Percentiles rank a stretch among this genome's conserved stretches.
Evolutionary conservation across 2,329 filamentous ascomycete genomes (phyloP).

Genomic region (Pseudocercospora fuligena): DNA sequence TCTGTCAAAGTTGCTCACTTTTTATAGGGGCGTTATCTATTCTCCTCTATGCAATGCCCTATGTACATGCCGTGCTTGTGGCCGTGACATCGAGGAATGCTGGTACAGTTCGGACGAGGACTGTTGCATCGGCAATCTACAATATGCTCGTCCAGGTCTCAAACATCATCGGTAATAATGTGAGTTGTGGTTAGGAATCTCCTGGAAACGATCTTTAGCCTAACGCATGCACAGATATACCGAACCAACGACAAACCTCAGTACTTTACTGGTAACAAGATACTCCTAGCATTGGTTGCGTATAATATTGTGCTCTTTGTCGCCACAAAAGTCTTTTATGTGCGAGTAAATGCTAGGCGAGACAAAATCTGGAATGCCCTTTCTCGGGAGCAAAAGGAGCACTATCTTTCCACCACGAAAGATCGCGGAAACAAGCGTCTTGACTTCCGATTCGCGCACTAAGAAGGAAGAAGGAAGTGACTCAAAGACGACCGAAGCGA

Average conservation of each 20-base stretch:
- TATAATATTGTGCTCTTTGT: conserved; percentile 58
- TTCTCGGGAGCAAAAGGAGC: conserved; percentile 53
- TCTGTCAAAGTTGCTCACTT: neutral
- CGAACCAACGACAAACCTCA: conserved; percentile 59
- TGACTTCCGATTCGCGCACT: conserved; percentile 46
- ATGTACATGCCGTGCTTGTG: conserved; percentile 62
- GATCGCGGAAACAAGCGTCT: conserved; percentile 49
- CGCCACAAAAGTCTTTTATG: conserved; percentile 60
- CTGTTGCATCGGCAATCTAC: conserved; percentile 64
- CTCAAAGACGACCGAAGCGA: neutral
- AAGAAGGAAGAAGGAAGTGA: neutral
- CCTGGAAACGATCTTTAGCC: neutral
- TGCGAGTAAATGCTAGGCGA: conserved; percentile 52
- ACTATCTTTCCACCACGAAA: conserved; percentile 52
- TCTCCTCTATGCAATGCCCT: conserved; percentile 34
- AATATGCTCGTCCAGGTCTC: conserved; percentile 54
- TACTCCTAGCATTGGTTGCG: conserved; percentile 57
- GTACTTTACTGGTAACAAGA: conserved; percentile 60
- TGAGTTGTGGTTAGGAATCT: conserved; percentile 40
- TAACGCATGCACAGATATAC: conserved; percentile 51
- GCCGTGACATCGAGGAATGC: conserved; percentile 67
- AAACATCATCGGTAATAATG: conserved; percentile 41
- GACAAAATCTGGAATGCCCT: conserved; percentile 54
- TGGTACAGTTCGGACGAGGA: conserved; percentile 64
- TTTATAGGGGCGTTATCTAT: neutral